Base-by-base conservation (phyloP, 495 filamentous ascomycete genomes). In the Terfezia boudieri region DNA sequence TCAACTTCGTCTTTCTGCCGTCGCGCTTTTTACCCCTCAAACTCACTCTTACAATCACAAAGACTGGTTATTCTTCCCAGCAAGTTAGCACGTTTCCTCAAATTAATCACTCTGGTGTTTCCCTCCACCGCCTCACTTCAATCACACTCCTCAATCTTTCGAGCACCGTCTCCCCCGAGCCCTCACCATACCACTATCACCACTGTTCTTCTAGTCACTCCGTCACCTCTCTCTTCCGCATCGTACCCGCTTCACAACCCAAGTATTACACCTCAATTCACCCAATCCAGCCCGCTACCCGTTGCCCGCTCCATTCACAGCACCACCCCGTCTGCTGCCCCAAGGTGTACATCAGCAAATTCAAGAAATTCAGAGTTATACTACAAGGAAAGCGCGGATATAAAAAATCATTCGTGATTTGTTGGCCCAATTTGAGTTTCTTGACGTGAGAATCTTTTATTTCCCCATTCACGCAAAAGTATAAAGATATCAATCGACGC, bases 231-330 rank as follows among this genome's bases (percentile, higher is more conserved):
- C 59, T 63, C 60, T 50, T 61, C 55, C 61, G 52, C 59, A 61
- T 55, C 26, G 26, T 32, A 58, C 61, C 61, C 61, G 55, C 53
- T 62, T 49, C 58, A 51, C 53, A 61, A 52, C 63, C 56, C 58
- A 57, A 54, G 57, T 54, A 65, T 46, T 49, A 22, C 36, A 41
- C 37, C 32, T 20, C 49, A 17, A 51, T 52, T 59, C 60, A 46
- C 63, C 26, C 26, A 32, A 32, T 32, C 26, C 26, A 32, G 57
- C 61, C 54, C 62, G 56, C 58, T 57, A 61, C 64, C 64, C 59
- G 61, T 64, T 65, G 58, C 60, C 60, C 62, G 61, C 59, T 62
- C 58, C 61, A 65, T 59, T 61, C 62, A 65, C 41, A 46, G 41
- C 41, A 46, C 41, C 41, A 46, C 41, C 41, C 41, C 41, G 41